Base-by-base conservation (phyloP, 192 early-diverging fungal genomes). In the Podila minutissima region DNA sequence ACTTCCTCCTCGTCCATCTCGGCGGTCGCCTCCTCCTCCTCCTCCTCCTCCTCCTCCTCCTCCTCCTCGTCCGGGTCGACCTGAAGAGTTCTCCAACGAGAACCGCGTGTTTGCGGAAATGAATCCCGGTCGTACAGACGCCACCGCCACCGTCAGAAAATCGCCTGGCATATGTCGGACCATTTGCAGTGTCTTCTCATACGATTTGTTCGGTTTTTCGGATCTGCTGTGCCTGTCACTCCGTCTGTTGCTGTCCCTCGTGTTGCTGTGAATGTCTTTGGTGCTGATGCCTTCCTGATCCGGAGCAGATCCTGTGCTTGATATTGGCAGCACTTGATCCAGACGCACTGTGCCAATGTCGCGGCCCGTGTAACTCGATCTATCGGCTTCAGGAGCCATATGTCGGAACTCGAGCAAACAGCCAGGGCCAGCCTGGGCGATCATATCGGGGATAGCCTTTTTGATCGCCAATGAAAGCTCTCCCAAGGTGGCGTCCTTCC, bases 401-500 rank as follows among this genome's bases (percentile, higher is more conserved):
- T 81, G 77, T 38, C 77, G 59, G 51, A 81, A 79, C 17, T 24
- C 37, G 59, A 79, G 41, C 29, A 67, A 58, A 7, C 55, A 64
- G 35, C 60, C 69, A 46, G 75, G 19, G 37, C 69, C 65, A 20
- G 53, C 66, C 4, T 72, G 38, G 29, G 22, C 15, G 5, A 75
- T 35, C 22, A 71, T 10, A 37, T 79, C 65, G 1, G 75, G 75
- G 59, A 79, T 71, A 0, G 75, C 75, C 59, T 79, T 69, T 50
- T 79, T 61, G 37, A 79, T 65, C 5, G 71, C 29, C 1, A 62
- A 68, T 0, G 75, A 33, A 20, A 79, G 72, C 51, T 79, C 75
- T 17, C 75, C 75, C 28, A 79, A n/a, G 35, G 75, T 79, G 19
- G 75, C 75, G 26, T 79, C 67, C 32, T 79, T 79, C 75, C 75